Evolutionary conservation across 2,329 filamentous ascomycete species (phyloP).

Genomic region (Pestalotiopsis sp.): DNA sequence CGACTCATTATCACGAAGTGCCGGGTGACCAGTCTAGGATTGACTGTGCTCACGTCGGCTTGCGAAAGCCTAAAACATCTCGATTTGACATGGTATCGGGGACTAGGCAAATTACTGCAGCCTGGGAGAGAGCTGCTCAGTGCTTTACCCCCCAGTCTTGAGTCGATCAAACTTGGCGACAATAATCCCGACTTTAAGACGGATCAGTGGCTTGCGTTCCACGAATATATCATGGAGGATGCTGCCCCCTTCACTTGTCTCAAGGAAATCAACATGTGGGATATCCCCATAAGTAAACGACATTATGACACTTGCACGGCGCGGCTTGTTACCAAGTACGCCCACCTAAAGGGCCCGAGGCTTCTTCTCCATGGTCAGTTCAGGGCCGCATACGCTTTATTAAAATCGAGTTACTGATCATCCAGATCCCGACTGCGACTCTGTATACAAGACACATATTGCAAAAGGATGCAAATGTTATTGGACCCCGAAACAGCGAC

Average conservation of each 20-base stretch:
- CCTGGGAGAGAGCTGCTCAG: background rate
- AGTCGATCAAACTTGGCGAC: background rate
- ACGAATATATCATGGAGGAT: background rate
- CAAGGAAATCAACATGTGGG: background rate
- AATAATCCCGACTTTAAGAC: background rate
- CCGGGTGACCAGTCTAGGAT: background rate
- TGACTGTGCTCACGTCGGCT: background rate
- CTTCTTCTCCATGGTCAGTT: background rate
- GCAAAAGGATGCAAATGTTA: background rate
- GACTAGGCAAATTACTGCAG: background rate
- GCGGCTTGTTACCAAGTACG: background rate
- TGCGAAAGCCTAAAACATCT: background rate
- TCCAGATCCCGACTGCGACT: slow-evolving; percentile 1
- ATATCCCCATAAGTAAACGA: background rate
- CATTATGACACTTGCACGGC: background rate
- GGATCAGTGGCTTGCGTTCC: background rate
- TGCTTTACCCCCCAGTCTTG: background rate
- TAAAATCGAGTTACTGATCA: background rate
- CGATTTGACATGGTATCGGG: background rate
- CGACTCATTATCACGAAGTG: background rate
- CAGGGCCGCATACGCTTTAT: background rate
- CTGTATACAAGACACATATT: background rate
- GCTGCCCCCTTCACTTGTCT: background rate
- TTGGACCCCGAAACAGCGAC: background rate
- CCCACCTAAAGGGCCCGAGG: no score